Conservation (phyloP, 768 basidiomycete genomes). For the Boletus subparvulus region DNA sequence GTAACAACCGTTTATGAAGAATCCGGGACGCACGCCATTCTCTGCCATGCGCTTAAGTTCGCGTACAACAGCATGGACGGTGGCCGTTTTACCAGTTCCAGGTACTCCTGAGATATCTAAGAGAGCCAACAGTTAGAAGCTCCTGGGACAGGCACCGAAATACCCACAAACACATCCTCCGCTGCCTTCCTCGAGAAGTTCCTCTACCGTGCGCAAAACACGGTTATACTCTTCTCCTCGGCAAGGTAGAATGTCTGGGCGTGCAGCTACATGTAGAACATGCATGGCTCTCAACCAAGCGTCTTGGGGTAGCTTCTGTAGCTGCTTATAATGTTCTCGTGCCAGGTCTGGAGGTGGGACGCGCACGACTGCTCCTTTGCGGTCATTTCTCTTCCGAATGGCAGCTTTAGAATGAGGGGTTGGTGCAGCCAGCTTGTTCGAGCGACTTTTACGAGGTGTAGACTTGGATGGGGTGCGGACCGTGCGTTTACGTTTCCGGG, state of each 20-base stretch:
- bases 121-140: slow-evolving; percentile 1
- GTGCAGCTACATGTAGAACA: slow-evolving; percentile 87
- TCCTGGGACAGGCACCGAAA: neutral
- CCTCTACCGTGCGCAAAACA: slow-evolving; percentile 74
- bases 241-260: slow-evolving; percentile 88
- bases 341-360: slow-evolving; percentile 37
- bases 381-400: slow-evolving; percentile 44
- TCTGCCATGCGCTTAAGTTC: slow-evolving; percentile 89
- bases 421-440: slow-evolving; percentile 51
- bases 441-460: slow-evolving; percentile 37
- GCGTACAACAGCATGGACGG: slow-evolving; percentile 89
- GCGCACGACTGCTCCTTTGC: slow-evolving; percentile 31
- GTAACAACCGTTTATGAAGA: neutral
- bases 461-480: slow-evolving; percentile 29
- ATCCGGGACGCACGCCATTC: slow-evolving; percentile 53
- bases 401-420: slow-evolving; percentile 78
- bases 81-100: slow-evolving; percentile 99
- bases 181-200: slow-evolving; percentile 86
- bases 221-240: slow-evolving; percentile 80
- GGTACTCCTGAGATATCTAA: slow-evolving; percentile 96
- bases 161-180: slow-evolving; percentile 92
- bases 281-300: slow-evolving; percentile 89
- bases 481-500: slow-evolving; percentile 49
- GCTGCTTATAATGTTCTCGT: slow-evolving; percentile 37
- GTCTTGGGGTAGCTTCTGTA: slow-evolving; percentile 62